Evolutionary conservation across 495 filamentous ascomycete species (phyloP), one percentile per base, ranked within the genome.

Genomic region (Eremomyces bilateralis): DNA sequence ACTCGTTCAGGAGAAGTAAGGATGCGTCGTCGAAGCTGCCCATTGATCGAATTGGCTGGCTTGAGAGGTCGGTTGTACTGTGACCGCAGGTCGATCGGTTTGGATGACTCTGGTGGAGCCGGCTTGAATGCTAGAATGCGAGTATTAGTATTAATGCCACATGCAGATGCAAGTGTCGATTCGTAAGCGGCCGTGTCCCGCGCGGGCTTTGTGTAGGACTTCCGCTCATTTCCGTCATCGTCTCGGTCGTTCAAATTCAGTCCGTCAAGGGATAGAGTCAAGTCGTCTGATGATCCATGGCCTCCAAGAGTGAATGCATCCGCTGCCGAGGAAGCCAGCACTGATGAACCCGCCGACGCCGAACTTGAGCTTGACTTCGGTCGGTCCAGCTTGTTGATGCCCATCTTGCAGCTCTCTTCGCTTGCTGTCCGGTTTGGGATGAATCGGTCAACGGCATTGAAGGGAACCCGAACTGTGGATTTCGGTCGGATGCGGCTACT

Each of bases 121-220:
- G 88, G 88, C 71, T 99, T 95, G 67, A 92, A 99, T 17, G 85
- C 78, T n/a, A 99, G 71, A 40, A 99, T 99, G 29, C 88, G 79
- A 35, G 80, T 85, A 59, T 81, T 91, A 33, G 94, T 65, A 44
- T 67, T 82, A 27, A 99, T 79, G 29, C 84, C 90, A 49, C 88
- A 95, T 15, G 88, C 88, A 36, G 73, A 71, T 19, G 88, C 85
- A 25, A 99, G 59, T 0, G 83, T 84, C 20, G 88, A 84, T 55
- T 92, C 74, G 49, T 94, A 99, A 0, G 90, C 88, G 18, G 81
- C 71, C 0, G 75, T 69, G 51, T 85, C 81, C 13, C 85, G 33
- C 8, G 80, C 75, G 1, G 80, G 77, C 34, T 80, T 79, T 13
- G 69, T 64, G 49, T 85, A 80, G 13, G 50, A 51, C 22, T 45